Base-by-base conservation (phyloP, 2,329 filamentous ascomycete genomes). In the Curvularia spicifera region DNA sequence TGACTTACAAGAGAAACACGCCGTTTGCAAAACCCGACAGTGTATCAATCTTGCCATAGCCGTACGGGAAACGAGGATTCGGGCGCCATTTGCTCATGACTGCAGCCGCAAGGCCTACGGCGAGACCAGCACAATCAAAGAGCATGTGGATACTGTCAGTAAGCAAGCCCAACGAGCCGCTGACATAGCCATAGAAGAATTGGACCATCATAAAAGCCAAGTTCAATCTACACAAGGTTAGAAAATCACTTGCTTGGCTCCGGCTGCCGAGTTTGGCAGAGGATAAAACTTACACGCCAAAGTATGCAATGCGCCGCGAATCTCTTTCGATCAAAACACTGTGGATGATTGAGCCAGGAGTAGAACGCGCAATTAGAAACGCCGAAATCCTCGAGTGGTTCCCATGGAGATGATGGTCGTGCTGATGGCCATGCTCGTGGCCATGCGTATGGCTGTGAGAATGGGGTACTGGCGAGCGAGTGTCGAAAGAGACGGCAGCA, bases 101-200 rank as follows among this genome's bases (percentile, higher is more conserved):
- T 1, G 94, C 90, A 28, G 95, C 95, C 68, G 94, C 89, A 9
- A 99, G 82, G 10, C 95, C 95, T 35, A 99, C 93, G 1, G 91
- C 87, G 28, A 99, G 84, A 20, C 94, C 95, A 35, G 97, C 88
- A 67, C 95, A 99, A 78, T 99, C 95, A 70, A 99, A 98, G 71
- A 99, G 94, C 95, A 99, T 99, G 79, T 99, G 95, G 63, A 99
- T 95, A 71, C 93, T 98, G 78, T 99, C 95, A 66, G 93, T 97
- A 18, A 99, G 85, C n/a, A 99, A 83, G 2, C 95, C 95, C 5
- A 99, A 81, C 0, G 95, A 99, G 66, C 96, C 93, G 3, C 93
- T 98, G 10, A 95, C 80, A 69, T 95, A 96, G 48, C 95, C 95
- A 72, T 99, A 99, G 61, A 94, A 92, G 40, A 93, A 90, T 71